Evolutionary conservation across 2,329 filamentous ascomycete species (phyloP).

Genomic region (Botryotinia narcissicola): DNA sequence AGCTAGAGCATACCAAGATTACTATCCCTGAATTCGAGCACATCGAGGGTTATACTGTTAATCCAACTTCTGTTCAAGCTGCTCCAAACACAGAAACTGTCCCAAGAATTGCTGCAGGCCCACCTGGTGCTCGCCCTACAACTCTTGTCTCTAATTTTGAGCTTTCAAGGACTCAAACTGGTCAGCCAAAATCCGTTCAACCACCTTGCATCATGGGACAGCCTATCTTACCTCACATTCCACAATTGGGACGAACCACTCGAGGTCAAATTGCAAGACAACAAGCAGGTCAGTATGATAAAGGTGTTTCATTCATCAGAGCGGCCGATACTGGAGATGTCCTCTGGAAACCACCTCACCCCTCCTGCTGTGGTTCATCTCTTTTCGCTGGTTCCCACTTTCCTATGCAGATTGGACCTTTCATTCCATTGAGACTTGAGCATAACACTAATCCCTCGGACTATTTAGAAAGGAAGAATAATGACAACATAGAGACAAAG

Average conservation of each 20-base stretch:
- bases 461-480: slow-evolving; percentile 28
- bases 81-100: background rate
- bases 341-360: slow-evolving; percentile 17
- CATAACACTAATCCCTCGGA: slow-evolving; percentile 20
- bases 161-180: background rate
- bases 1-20: slow-evolving; percentile 17
- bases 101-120: slow-evolving; percentile 5
- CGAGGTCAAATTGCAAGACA: slow-evolving; percentile 33
- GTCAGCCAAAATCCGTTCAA: slow-evolving; percentile 1
- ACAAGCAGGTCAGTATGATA: slow-evolving; percentile 38
- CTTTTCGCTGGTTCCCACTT: slow-evolving; percentile 22
- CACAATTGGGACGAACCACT: slow-evolving; percentile 28
- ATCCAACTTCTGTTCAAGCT: slow-evolving; percentile 6
- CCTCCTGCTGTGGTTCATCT: slow-evolving; percentile 21
- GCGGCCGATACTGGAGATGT: slow-evolving; percentile 12
- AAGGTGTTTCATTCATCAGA: slow-evolving; percentile 22
- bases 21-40: slow-evolving; percentile 14
- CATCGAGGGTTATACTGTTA: slow-evolving; percentile 18
- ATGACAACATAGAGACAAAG: background rate
- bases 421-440: slow-evolving; percentile 2
- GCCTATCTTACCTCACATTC: slow-evolving; percentile 3
- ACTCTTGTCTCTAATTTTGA: background rate
- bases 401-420: slow-evolving; percentile 15
- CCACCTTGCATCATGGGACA: background rate
- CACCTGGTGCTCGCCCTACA: background rate